Evolutionary conservation across 2,329 filamentous ascomycete genomes (phyloP).

Genomic region (Cercospora canescens): DNA sequence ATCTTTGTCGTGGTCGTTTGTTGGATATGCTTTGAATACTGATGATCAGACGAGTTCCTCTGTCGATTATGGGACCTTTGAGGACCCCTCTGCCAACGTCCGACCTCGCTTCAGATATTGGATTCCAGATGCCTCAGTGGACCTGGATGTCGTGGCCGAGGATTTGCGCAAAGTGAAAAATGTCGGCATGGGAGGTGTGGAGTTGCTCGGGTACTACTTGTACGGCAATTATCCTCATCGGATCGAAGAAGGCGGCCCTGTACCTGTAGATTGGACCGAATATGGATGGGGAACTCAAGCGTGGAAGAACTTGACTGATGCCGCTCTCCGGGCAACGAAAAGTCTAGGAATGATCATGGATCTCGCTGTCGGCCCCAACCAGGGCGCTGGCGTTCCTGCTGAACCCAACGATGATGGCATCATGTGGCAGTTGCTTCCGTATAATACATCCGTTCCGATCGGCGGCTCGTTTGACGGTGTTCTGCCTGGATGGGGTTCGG

Average conservation of each 20-base stretch:
- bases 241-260: slow-evolving; percentile 24
- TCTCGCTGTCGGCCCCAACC: slow-evolving; percentile 49
- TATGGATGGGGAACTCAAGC: slow-evolving; percentile 44
- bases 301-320: slow-evolving; percentile 36
- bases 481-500: slow-evolving; percentile 43
- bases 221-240: slow-evolving; percentile 36
- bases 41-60: slow-evolving; percentile 26
- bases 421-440: slow-evolving; percentile 36
- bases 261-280: slow-evolving; percentile 38
- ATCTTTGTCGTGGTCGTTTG: not conserved
- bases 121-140: slow-evolving; percentile 41
- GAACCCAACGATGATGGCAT: slow-evolving; percentile 37
- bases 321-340: slow-evolving; percentile 36
- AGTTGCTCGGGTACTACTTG: slow-evolving; percentile 42
- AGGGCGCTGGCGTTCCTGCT: slow-evolving; percentile 50
- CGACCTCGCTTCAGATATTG: slow-evolving; percentile 41
- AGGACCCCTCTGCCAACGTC: slow-evolving; percentile 32
- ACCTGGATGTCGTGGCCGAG: slow-evolving; percentile 29
- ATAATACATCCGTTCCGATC: slow-evolving; percentile 34
- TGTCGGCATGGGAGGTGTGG: slow-evolving; percentile 42
- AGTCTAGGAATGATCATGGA: slow-evolving; percentile 45
- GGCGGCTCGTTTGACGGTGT: slow-evolving; percentile 33
- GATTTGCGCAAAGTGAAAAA: slow-evolving; percentile 36
- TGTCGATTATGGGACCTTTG: slow-evolving; percentile 31
- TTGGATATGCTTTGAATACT: slow-evolving; percentile 8